Conservation (phyloP, 805 yeast species). For the Wickerhamomyces subpelliculosus region DNA sequence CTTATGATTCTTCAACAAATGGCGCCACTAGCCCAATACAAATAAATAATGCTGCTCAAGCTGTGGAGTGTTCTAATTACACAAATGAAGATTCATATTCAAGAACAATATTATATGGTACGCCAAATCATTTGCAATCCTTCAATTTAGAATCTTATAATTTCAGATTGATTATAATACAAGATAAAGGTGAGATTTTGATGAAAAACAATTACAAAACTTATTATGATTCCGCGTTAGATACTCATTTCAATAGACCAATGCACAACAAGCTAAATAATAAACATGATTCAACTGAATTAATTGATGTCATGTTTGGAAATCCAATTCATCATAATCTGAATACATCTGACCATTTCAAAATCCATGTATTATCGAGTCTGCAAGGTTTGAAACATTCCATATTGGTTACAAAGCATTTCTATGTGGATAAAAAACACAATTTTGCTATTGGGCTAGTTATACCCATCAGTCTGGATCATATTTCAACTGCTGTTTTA, state of each 20-base stretch:
- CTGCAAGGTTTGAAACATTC: constrained; percentile 22
- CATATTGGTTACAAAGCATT: constrained; percentile 27
- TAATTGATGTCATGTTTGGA: constrained; percentile 33
- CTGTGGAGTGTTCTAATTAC: constrained; percentile 1
- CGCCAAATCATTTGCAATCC: constrained; percentile 9
- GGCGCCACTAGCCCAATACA: neutral
- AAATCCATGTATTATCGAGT: constrained; percentile 22
- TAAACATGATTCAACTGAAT: constrained; percentile 12
- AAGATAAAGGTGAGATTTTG: constrained; percentile 30
- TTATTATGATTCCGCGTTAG: constrained; percentile 24
- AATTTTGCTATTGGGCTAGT: constrained; percentile 30
- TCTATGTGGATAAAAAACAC: constrained; percentile 19
- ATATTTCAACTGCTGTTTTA: constrained; percentile 21
- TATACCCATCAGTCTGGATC: constrained; percentile 17
- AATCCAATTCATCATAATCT: constrained; percentile 27
- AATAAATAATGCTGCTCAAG: too few species aligned
- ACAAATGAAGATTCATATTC: constrained; percentile 20
- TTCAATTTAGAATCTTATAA: constrained; percentile 9
- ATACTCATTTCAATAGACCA: constrained; percentile 12
- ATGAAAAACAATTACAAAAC: constrained; percentile 28
- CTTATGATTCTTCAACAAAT: neutral
- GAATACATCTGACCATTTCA: constrained; percentile 15
- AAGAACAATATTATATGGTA: constrained; percentile 20
- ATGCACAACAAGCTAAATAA: too few species aligned
- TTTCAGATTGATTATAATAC: constrained; percentile 28